Evolutionary conservation across 2,329 filamentous ascomycete species (phyloP), one percentile per base, ranked within the genome.

Genomic region (Trichophyton rubrum): DNA sequence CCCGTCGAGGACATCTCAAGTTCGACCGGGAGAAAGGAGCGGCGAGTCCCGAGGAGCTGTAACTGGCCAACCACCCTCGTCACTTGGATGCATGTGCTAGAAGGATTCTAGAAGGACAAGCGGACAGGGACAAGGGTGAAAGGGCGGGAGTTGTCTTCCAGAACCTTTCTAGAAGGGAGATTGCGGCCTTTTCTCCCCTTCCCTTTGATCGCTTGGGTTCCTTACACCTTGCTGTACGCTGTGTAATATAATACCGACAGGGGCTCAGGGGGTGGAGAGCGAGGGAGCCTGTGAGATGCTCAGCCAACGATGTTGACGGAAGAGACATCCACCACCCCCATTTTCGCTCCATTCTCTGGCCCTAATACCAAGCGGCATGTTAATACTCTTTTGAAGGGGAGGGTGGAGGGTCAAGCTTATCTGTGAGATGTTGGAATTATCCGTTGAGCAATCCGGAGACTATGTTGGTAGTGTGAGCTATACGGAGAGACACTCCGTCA

Each of bases 91-190:
- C 49, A 53, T 53, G 49, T 53, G 49, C 49, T 53, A 53, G 49
- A 53, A 53, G 49, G 49, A 53, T 53, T 53, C 49, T 53, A 53
- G 49, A 53, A 53, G 33, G 33, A 38, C 33, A 38, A 38, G 33
- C 9, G 33, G 33, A 38, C 33, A 47, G 20, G 9, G 43, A 47
- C 20, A 47, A 13, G 40, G 40, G n/a, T 13, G n/a, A n/a, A 17
- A 17, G 40, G 40, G 11, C 49, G 22, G 27, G 22, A 30, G 13
- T 22, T 6, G 13, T 11, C 4, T 53, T 53, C 49, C 49, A 53
- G 49, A 53, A 53, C 49, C 27, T 53, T 53, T 53, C 49, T 53
- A 53, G 49, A 53, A 53, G 49, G 49, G 49, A 33, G 49, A 53
- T 53, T 53, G 27, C 49, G 49, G 24, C 49, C 22, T 43, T 43